A percentile compares a stretch with the other conserved stretches of the same genome.
Evolutionary conservation across 2,329 filamentous ascomycete genomes (phyloP).

Genomic region (Beauveria varroae): DNA sequence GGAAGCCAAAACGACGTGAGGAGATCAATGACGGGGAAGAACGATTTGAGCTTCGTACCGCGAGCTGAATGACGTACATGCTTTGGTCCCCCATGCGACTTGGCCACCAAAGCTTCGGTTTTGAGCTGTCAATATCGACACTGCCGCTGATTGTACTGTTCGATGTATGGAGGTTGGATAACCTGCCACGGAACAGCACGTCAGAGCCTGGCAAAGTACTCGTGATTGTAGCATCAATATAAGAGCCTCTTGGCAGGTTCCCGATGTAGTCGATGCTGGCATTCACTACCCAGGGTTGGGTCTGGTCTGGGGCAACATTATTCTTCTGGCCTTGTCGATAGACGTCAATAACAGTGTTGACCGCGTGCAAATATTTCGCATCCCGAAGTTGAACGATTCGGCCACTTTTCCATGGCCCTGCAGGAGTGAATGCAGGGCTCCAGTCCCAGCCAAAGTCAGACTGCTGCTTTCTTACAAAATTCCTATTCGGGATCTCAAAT

Average conservation of each 20-base stretch:
- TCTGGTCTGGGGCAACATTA: constrained; percentile 49
- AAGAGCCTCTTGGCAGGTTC: constrained; percentile 32
- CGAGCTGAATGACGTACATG: constrained; percentile 48
- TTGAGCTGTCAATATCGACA: constrained; percentile 31
- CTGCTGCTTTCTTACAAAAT: constrained; percentile 48
- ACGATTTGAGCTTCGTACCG: background rate
- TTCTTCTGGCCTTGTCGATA: constrained; percentile 52
- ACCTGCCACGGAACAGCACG: constrained; percentile 12
- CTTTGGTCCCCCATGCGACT: constrained; percentile 47
- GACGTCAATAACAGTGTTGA: constrained; percentile 50
- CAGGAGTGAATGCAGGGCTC: constrained; percentile 53
- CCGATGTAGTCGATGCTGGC: constrained; percentile 52
- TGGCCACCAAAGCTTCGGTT: constrained; percentile 55
- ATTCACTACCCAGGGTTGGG: constrained; percentile 51
- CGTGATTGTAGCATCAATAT: constrained; percentile 33
- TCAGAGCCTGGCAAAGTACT: constrained; percentile 28
- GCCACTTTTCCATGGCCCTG: constrained; percentile 55
- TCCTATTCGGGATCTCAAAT: constrained; percentile 5
- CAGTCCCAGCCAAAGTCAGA: constrained; percentile 60
- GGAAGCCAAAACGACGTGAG: constrained; percentile 50
- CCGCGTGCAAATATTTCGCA: constrained; percentile 27
- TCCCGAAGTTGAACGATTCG: constrained; percentile 44
- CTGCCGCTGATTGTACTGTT: constrained; percentile 41
- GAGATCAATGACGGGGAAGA: constrained; percentile 26
- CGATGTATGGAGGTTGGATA: constrained; percentile 33